A percentile compares a stretch with the other conserved stretches of the same genome.
Evolutionary conservation across 2,329 filamentous ascomycete species (phyloP).

Genomic region (Mariannaea elegans): DNA sequence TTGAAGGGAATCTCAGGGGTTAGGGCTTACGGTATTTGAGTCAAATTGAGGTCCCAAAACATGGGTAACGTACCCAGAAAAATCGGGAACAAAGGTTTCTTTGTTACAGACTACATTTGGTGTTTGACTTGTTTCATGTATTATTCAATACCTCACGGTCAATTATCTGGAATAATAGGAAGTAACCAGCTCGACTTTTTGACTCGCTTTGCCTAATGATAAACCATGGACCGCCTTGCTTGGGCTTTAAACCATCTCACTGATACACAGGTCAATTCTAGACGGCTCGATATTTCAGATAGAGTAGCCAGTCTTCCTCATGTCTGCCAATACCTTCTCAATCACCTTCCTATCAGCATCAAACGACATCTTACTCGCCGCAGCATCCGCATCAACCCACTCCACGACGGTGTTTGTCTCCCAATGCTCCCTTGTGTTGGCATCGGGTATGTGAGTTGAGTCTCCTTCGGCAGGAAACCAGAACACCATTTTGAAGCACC

Average conservation of each 20-base stretch:
- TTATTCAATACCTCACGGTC: no score
- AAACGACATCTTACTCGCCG: slow-evolving; percentile 32
- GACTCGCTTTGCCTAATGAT: no score
- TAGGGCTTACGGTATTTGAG: slow-evolving; percentile 22
- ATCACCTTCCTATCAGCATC: slow-evolving; percentile 38
- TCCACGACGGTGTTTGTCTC: slow-evolving; percentile 37
- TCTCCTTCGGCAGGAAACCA: slow-evolving; percentile 50
- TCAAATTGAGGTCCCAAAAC: slow-evolving; percentile 12
- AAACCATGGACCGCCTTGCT: background rate
- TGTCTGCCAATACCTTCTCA: slow-evolving; percentile 39
- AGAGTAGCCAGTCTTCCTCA: slow-evolving; percentile 39
- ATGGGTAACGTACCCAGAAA: slow-evolving; percentile 8
- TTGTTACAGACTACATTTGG: background rate
- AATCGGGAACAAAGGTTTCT: slow-evolving; percentile 10
- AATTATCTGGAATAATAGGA: no score
- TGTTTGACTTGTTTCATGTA: background rate
- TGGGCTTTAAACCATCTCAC: background rate
- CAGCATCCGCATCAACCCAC: slow-evolving; percentile 38
- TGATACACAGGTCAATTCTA: background rate
- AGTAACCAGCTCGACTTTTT: no score
- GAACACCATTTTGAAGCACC: slow-evolving; percentile 51
- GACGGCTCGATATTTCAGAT: slow-evolving; percentile 17
- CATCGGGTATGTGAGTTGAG: slow-evolving; percentile 36
- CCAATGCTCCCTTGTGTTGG: slow-evolving; percentile 43
- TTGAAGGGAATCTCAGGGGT: slow-evolving; percentile 14